phyloP scores from a whole-genome alignment of 192 early-diverging fungal species.

The Pecoramyces ruminantium region DNA sequence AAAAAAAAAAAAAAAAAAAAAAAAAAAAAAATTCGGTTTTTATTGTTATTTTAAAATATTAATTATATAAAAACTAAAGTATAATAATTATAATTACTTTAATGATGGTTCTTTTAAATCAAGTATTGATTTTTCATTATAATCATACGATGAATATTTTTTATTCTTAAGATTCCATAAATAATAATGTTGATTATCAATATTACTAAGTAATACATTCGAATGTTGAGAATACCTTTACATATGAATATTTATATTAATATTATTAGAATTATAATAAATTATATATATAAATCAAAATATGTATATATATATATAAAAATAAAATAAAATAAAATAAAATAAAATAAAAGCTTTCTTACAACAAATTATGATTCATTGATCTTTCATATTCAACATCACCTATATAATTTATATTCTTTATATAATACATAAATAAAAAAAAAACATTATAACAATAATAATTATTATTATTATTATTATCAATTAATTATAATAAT shows the following conservation, averaged over 20 bases:
- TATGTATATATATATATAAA: too few species aligned
- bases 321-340: too few species aligned
- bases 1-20: too few species aligned
- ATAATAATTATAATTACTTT: neutral
- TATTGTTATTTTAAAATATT: too few species aligned
- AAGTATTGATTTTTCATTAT: neutral
- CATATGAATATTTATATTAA: neutral
- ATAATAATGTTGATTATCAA: neutral
- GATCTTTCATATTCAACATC: neutral
- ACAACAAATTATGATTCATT: neutral
- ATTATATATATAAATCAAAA: too few species aligned
- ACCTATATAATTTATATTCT: neutral
- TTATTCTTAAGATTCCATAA: neutral
- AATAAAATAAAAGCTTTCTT: too few species aligned
- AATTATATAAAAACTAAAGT: too few species aligned
- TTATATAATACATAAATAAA: neutral
- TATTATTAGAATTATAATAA: too few species aligned
- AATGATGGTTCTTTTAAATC: neutral
- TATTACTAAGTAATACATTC: neutral
- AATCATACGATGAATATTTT: neutral
- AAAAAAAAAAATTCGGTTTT: too few species aligned
- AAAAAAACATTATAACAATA: too few species aligned
- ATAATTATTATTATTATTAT: too few species aligned
- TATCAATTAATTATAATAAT: too few species aligned
- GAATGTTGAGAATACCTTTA: neutral